Conservation (phyloP, 2,329 filamentous ascomycete genomes). For the Phaeosphaeriaceae sp. region DNA sequence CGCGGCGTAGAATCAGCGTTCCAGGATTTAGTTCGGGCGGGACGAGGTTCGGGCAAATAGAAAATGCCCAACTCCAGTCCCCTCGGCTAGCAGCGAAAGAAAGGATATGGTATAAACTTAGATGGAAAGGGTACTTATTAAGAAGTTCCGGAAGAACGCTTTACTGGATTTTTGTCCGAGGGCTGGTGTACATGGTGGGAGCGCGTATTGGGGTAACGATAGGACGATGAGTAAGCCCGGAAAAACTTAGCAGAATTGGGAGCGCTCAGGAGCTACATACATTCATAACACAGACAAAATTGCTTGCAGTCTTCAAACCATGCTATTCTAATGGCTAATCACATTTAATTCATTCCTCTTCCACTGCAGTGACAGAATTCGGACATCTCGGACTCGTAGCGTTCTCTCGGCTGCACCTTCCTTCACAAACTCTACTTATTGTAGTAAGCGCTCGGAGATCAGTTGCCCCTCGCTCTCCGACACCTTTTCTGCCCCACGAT, state of each 20-base stretch:
- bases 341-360: neutral
- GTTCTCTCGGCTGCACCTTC: conserved; percentile 5
- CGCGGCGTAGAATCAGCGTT: conserved; percentile 67
- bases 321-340: neutral
- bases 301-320: neutral
- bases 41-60: conserved; percentile 39
- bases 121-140: neutral
- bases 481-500: conserved; percentile 23
- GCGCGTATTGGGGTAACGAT: neutral
- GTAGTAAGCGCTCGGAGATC: neutral
- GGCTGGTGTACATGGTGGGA: neutral
- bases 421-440: neutral
- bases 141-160: neutral
- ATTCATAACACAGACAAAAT: conserved; percentile 7
- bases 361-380: no score
- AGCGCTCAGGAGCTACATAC: neutral
- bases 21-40: conserved; percentile 57
- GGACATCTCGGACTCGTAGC: neutral
- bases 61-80: conserved; percentile 16
- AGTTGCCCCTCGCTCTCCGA: conserved; percentile 18
- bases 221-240: neutral
- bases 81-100: conserved; percentile 7
- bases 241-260: neutral
- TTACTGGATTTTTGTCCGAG: neutral
- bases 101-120: neutral